These are phyloP conservation scores for Yarrowia deformans DNA, from an alignment of 805 yeast genomes.

Conservation along the genomic window DNA sequence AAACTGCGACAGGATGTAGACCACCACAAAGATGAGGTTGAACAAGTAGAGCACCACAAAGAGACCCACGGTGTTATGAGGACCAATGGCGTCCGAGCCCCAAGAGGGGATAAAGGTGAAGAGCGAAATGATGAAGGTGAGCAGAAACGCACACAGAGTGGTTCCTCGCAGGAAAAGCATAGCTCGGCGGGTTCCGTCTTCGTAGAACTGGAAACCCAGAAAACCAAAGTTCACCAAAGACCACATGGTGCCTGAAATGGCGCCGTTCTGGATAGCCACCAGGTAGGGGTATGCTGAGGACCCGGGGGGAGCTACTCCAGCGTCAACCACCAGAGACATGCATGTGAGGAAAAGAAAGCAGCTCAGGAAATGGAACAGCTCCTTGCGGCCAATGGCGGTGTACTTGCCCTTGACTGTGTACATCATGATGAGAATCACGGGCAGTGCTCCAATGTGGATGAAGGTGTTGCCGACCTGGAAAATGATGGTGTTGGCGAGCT, in stretches of 20 bases:
- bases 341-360: constrained; percentile 64
- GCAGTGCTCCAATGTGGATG: constrained; percentile 76
- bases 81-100: constrained; percentile 56
- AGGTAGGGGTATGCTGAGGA: constrained; percentile 77
- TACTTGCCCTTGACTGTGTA: constrained; percentile 82
- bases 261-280: constrained; percentile 80
- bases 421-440: constrained; percentile 70
- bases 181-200: constrained; percentile 81
- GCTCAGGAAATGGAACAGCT: constrained; percentile 78
- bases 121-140: constrained; percentile 71
- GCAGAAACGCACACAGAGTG: constrained; percentile 64
- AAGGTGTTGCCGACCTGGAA: constrained; percentile 90
- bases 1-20: constrained; percentile 72
- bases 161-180: constrained; percentile 62
- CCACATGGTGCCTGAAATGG: constrained; percentile 75
- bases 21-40: constrained; percentile 69
- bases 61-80: constrained; percentile 69
- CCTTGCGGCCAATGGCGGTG: constrained; percentile 93
- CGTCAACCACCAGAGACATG: constrained; percentile 78
- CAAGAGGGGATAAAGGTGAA: constrained; percentile 70
- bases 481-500: constrained; percentile 87
- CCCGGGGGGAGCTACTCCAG: constrained; percentile 92
- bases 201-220: constrained; percentile 89
- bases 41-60: constrained; percentile 74
- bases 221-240: constrained; percentile 75